Conservation (phyloP, 2,329 filamentous ascomycete genomes). For the Cladosporium sphaerospermum region DNA sequence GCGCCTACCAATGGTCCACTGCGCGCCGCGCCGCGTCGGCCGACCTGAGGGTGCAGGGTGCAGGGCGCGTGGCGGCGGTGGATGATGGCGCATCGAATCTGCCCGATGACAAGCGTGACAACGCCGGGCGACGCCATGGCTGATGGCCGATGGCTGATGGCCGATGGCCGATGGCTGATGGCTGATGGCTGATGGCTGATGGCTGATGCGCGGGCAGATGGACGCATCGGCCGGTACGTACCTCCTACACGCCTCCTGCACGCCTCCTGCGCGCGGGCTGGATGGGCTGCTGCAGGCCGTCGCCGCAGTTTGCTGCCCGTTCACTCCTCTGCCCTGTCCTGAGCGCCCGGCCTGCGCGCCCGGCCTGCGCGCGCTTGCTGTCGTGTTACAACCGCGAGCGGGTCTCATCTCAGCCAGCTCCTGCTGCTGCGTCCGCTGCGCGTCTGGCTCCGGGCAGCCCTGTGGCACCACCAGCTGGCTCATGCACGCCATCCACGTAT, state of each 20-base stretch:
- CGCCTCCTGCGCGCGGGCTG: neutral
- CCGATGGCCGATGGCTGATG: neutral
- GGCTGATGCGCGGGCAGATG: no score
- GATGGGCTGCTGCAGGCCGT: neutral
- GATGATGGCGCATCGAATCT: neutral
- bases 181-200: neutral
- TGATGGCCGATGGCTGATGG: neutral
- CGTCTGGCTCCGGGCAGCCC: no score
- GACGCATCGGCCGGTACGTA: no score
- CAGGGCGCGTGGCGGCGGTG: neutral
- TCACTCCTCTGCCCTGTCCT: neutral
- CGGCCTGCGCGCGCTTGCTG: no score
- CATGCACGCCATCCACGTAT: no score
- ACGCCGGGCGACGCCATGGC: neutral
- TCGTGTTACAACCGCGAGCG: no score
- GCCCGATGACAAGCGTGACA: conserved; percentile 9
- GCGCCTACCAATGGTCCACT: neutral
- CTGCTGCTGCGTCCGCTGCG: no score
- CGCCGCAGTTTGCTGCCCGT: neutral
- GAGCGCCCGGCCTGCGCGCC: no score
- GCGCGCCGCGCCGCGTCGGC: neutral
- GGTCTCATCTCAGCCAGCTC: no score
- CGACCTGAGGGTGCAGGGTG: neutral
- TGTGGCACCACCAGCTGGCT: no score
- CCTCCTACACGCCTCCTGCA: neutral